These are phyloP conservation scores for Dendrothele bispora DNA, from an alignment of 768 basidiomycete genomes.

Conservation along the genomic window DNA sequence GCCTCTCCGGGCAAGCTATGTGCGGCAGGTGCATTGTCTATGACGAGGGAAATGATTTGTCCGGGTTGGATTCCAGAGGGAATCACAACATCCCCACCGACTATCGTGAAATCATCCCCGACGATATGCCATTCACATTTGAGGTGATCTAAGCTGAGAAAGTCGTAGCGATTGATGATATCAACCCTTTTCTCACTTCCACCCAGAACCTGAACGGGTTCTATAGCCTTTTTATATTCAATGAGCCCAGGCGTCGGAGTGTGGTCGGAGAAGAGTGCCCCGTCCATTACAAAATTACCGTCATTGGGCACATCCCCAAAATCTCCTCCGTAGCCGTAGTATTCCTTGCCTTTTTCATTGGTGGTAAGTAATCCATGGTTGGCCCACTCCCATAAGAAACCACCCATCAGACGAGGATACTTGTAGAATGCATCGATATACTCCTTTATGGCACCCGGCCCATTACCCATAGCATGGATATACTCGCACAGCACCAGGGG, in stretches of 20 bases:
- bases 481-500: conserved; percentile 11
- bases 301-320: conserved; percentile 10
- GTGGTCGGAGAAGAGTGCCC: conserved; percentile 7
- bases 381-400: conserved; percentile 11
- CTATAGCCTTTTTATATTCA: conserved; percentile 12
- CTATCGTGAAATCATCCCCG: background rate
- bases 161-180: conserved; percentile 12
- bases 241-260: conserved; percentile 5
- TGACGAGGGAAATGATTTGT: background rate
- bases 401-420: conserved; percentile 8
- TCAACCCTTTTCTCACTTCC: background rate
- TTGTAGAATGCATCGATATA: conserved; percentile 13
- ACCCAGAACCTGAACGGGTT: conserved; percentile 7
- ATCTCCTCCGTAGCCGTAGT: conserved; percentile 12
- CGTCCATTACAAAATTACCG: conserved; percentile 12
- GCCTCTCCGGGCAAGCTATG: conserved; percentile 1
- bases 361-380: conserved; percentile 8
- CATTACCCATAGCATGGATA: conserved; percentile 12
- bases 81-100: background rate
- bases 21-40: background rate
- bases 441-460: conserved; percentile 10
- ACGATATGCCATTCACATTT: conserved; percentile 3
- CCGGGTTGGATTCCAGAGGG: conserved; percentile 3
- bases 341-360: conserved; percentile 4
- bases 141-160: conserved; percentile 9